A percentile compares a stretch with the other conserved stretches of the same genome.
Conservation (phyloP, 129 eudicot species). For the carrot (Daucus carota) region DH1_v3.0 NC_030384.2:45974501-45975000, state of each 20-base stretch:
- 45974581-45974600: background rate
- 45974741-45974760: background rate
- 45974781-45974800: background rate
- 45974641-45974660: background rate
- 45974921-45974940: slow-evolving; percentile 54
- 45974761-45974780: background rate
- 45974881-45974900: slow-evolving; percentile 50
- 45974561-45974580: background rate
- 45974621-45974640: background rate
- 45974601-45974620: background rate
- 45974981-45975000: slow-evolving; percentile 39
- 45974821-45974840: background rate
- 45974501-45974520: background rate
- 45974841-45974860: background rate
- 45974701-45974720: background rate
- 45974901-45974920: slow-evolving; percentile 55
- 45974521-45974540: background rate
- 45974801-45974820: background rate
- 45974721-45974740: background rate
- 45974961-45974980: slow-evolving; percentile 41
- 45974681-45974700: background rate
- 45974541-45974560: background rate
- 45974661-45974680: background rate
- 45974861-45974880: slow-evolving; percentile 1
- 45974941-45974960: slow-evolving; percentile 82